Percentiles rank a stretch among this genome's conserved stretches.
Conservation (phyloP, 2,329 filamentous ascomycete species). For the Colletotrichum musicola region DNA sequence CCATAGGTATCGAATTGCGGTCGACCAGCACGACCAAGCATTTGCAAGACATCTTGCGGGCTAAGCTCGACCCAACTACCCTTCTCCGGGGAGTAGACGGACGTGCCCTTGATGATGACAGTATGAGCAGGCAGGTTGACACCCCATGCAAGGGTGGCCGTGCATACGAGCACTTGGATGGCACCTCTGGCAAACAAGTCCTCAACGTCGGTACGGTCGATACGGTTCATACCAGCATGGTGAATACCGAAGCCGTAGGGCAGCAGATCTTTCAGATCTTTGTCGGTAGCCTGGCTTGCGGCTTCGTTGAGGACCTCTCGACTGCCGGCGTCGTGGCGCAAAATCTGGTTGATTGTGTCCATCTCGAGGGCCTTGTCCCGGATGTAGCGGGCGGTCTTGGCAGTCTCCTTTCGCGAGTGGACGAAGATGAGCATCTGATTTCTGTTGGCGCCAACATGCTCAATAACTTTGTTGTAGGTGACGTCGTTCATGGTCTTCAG, state of each 20-base stretch:
- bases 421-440: constrained; percentile 99
- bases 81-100: constrained; percentile 98
- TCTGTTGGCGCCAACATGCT: constrained; percentile 91
- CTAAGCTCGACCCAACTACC: constrained; percentile 98
- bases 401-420: constrained; percentile 97
- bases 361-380: constrained; percentile 96
- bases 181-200: constrained; percentile 92
- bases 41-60: constrained; percentile 97
- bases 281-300: constrained; percentile 83
- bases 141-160: constrained; percentile 98
- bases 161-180: constrained; percentile 96
- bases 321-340: constrained; percentile 92
- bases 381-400: constrained; percentile 96
- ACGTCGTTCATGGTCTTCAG: constrained; percentile 99
- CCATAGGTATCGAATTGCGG: constrained; percentile 98
- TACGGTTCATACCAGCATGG: constrained; percentile 95
- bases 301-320: constrained; percentile 90
- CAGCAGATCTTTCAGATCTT: constrained; percentile 91
- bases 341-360: constrained; percentile 96
- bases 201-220: constrained; percentile 95
- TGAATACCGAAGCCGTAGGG: constrained; percentile 99
- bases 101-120: constrained; percentile 98
- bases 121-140: constrained; percentile 98
- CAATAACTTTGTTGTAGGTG: constrained; percentile 96
- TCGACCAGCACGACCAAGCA: constrained; percentile 96